Base-by-base conservation (phyloP, 2,329 filamentous ascomycete species). In the Pseudogymnoascus sp. region DNA sequence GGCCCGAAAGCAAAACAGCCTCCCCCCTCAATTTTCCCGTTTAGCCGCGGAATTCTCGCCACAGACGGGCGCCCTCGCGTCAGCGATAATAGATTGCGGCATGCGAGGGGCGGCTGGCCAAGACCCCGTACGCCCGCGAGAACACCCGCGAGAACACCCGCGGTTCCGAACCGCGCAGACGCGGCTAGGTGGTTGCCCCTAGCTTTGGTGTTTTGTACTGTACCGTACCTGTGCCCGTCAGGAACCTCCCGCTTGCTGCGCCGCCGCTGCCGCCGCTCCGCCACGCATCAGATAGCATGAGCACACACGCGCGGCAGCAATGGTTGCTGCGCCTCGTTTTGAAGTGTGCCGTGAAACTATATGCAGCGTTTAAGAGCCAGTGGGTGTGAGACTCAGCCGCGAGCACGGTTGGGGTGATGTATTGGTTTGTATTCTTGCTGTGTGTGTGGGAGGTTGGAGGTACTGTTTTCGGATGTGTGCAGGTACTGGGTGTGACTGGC, bases 111-210 rank as follows among this genome's bases (percentile, higher is more conserved):
- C 5, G 50, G 10, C 19, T 4, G 47, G 47, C 29, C 29, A 56
- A 33, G 50, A 56, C 50, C 29, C 29, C 50, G 50, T 19, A 4
- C 29, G 50, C 29, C 50, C 50, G 50, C 29, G 47, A 56, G 19
- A 56, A 56, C 47, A 56, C 29, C 50, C 50, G 50, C 29, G 47
- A 56, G 19, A 56, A 56, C 47, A 56, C 47, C 47, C 47, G 47
- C 50, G 50, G 29, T 1, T 56, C 50, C 50, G 50, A 56, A 56
- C 50, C 50, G 50, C 50, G 44, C 14, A 33, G 50, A 8, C 50
- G 50, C 50, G 50, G 50, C 47, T 33, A 26, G 47, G 47, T 26
- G n/a, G n/a, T 33, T 6, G 29, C 29, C 14, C 29, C 29, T 56
- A 16, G 19, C 29, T 21, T 33, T 19, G 47, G n/a, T 10, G n/a